Evolutionary conservation across 352 stramenopile species (phyloP).

Genomic region (Pythium insidiosum): DNA sequence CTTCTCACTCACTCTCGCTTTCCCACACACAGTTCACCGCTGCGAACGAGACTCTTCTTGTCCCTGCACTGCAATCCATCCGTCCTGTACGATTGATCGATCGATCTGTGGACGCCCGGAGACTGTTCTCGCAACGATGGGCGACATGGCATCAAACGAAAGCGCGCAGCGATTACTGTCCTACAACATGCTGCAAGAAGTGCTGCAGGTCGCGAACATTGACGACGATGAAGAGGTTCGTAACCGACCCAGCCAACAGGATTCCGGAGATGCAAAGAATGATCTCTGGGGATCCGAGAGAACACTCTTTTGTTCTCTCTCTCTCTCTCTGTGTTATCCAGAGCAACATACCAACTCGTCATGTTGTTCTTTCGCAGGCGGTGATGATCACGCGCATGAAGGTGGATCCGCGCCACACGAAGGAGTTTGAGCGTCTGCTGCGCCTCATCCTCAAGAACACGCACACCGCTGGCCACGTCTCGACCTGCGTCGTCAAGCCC

Average conservation of each 20-base stretch:
- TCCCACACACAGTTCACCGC: too few species aligned
- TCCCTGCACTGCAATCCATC: too few species aligned
- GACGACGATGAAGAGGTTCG: constrained; percentile 70
- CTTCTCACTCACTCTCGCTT: too few species aligned
- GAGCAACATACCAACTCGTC: too few species aligned
- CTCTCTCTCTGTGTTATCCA: too few species aligned
- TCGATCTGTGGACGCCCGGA: too few species aligned
- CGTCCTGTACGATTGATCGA: too few species aligned
- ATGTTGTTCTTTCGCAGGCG: constrained; percentile 21
- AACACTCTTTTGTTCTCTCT: too few species aligned
- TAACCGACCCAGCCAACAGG: neutral
- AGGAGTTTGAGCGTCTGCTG: constrained; percentile 73
- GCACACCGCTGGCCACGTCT: constrained; percentile 72
- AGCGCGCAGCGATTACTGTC: constrained; percentile 38
- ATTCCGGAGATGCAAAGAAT: too few species aligned
- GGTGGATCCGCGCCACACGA: constrained; percentile 59
- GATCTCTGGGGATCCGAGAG: too few species aligned
- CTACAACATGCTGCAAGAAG: constrained; percentile 71
- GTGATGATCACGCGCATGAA: constrained; percentile 81
- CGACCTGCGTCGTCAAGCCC: constrained; percentile 72
- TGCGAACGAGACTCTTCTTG: too few species aligned
- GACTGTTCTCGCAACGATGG: constrained; percentile 1
- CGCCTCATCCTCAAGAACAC: constrained; percentile 78
- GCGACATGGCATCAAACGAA: neutral
- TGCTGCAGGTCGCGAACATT: constrained; percentile 70